phyloP scores from a whole-genome alignment of 2,329 filamentous ascomycete genomes.

The Xylaria digitata region DNA sequence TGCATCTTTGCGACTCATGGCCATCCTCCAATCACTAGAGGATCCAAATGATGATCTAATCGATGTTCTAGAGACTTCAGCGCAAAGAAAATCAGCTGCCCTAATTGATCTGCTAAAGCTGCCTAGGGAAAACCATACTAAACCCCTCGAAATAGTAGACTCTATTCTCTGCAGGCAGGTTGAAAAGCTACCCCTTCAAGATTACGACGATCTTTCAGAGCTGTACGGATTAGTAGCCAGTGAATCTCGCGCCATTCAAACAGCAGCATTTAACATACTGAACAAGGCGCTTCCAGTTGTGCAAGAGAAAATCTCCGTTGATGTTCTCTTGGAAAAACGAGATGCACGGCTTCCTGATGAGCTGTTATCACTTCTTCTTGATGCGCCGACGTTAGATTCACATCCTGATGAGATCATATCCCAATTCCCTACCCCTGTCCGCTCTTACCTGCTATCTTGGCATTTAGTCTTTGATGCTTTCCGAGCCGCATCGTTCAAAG shows the following conservation, averaged over 20 bases:
- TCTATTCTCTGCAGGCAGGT: constrained; percentile 77
- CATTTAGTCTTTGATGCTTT: constrained; percentile 90
- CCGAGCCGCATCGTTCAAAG: constrained; percentile 78
- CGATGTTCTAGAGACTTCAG: constrained; percentile 75
- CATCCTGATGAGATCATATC: constrained; percentile 74
- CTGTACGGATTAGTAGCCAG: constrained; percentile 82
- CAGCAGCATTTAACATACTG: constrained; percentile 81
- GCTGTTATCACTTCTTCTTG: constrained; percentile 83
- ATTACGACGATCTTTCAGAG: constrained; percentile 72
- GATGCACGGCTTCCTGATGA: constrained; percentile 82
- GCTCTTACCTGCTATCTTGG: constrained; percentile 90
- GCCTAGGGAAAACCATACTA: constrained; percentile 59
- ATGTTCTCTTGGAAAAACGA: constrained; percentile 77
- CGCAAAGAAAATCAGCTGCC: constrained; percentile 65
- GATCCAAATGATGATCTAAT: constrained; percentile 88
- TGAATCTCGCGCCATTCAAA: constrained; percentile 79
- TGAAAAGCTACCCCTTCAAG: constrained; percentile 69
- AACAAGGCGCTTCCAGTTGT: constrained; percentile 80
- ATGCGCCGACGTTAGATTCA: constrained; percentile 77
- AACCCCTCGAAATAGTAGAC: constrained; percentile 81
- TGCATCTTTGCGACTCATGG: constrained; percentile 77
- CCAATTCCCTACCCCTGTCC: constrained; percentile 75
- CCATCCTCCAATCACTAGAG: constrained; percentile 69
- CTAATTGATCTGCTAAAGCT: constrained; percentile 73
- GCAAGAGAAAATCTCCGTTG: constrained; percentile 85